Conservation (phyloP, 768 basidiomycete genomes). For the Lentinula raphanica region DNA sequence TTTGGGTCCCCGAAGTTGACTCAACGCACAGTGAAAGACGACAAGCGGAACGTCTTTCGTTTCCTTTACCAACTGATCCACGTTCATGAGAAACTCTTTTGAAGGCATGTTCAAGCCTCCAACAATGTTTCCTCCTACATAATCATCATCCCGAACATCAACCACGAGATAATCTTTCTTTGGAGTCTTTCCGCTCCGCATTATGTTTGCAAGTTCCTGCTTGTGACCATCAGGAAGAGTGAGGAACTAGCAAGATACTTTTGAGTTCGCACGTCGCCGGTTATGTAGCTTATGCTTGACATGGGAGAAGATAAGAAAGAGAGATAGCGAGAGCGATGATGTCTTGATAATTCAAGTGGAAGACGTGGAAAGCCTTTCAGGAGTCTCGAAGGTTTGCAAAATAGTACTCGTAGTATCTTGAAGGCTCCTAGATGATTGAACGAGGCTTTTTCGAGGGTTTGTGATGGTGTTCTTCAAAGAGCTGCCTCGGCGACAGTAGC, state of each 20-base stretch:
- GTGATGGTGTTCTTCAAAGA: neutral
- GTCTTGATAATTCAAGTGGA: neutral
- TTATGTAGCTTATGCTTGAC: conserved; percentile 37
- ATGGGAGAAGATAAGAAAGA: conserved; percentile 13
- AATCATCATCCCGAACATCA: conserved; percentile 85
- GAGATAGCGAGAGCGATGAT: neutral
- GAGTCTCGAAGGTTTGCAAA: neutral
- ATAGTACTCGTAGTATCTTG: neutral
- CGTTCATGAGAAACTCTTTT: conserved; percentile 45
- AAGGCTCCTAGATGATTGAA: neutral
- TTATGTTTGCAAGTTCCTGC: conserved; percentile 65
- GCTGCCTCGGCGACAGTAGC: neutral
- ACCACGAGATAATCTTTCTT: conserved; percentile 70
- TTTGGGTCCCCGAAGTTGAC: conserved; percentile 76
- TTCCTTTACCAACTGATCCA: conserved; percentile 54
- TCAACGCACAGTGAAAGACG: conserved; percentile 76
- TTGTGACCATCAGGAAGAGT: conserved; percentile 3
- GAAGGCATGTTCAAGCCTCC: conserved; percentile 61
- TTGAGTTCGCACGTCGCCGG: conserved; percentile 29
- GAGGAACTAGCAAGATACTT: neutral
- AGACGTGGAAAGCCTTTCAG: neutral
- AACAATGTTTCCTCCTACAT: conserved; percentile 73
- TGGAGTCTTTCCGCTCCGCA: conserved; percentile 57
- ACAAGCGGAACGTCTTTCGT: conserved; percentile 58
- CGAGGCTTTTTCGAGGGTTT: neutral